Conservation (phyloP, 805 yeast species). For the Candida loeiensis region DNA sequence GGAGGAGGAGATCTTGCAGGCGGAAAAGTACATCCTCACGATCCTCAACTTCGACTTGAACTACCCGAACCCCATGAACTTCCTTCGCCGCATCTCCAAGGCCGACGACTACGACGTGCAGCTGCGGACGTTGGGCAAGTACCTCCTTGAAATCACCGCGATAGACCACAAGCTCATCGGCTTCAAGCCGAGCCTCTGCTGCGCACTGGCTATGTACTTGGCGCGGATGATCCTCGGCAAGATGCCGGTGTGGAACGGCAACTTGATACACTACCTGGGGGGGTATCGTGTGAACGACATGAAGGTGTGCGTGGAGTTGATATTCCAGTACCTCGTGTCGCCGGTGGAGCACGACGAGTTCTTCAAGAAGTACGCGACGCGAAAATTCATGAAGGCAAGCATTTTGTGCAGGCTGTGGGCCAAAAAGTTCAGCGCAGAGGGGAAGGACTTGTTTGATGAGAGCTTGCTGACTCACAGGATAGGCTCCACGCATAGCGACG, state of each 20-base stretch:
- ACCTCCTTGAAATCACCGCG: constrained; percentile 70
- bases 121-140: constrained; percentile 81
- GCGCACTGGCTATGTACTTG: constrained; percentile 87
- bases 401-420: constrained; percentile 83
- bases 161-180: constrained; percentile 76
- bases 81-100: constrained; percentile 80
- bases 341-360: constrained; percentile 91
- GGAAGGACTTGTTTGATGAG: constrained; percentile 37
- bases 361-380: constrained; percentile 87
- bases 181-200: constrained; percentile 67
- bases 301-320: constrained; percentile 66
- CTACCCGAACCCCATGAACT: constrained; percentile 88
- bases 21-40: constrained; percentile 76
- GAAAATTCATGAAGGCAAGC: constrained; percentile 83
- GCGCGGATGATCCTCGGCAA: constrained; percentile 70
- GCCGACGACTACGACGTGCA: constrained; percentile 87
- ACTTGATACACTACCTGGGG: constrained; percentile 86
- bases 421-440: constrained; percentile 50
- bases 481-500: constrained; percentile 10
- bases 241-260: constrained; percentile 74
- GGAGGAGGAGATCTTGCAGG: constrained; percentile 75
- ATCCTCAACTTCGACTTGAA: constrained; percentile 70
- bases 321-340: constrained; percentile 70
- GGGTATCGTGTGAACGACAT: constrained; percentile 76
- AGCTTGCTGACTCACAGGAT: constrained; percentile 19